phyloP scores from a whole-genome alignment of 805 yeast species.

The Saccharomyces jurei region DNA sequence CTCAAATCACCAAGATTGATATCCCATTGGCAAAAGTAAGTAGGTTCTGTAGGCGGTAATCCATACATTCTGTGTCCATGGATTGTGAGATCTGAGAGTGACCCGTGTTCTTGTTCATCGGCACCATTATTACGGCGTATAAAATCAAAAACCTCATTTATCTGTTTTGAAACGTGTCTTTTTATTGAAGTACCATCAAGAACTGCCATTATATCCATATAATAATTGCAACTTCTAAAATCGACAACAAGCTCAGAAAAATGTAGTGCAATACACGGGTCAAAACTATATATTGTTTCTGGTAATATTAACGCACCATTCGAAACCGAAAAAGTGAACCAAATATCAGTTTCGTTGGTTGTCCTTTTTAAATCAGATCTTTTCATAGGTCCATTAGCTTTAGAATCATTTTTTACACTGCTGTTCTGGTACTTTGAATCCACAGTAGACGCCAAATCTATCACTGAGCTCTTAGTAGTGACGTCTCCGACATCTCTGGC shows the following conservation, averaged over 20 bases:
- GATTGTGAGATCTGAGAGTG: constrained; percentile 42
- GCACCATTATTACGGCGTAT: constrained; percentile 24
- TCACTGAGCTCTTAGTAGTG: constrained; percentile 3
- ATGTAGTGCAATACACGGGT: constrained; percentile 51
- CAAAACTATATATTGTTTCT: constrained; percentile 54
- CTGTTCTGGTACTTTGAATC: neutral
- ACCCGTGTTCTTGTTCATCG: constrained; percentile 14
- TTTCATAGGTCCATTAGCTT: constrained; percentile 4
- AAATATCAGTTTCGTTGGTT: constrained; percentile 70
- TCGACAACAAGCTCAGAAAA: constrained; percentile 68
- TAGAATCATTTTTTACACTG: neutral
- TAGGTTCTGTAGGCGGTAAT: constrained; percentile 77
- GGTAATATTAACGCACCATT: constrained; percentile 73
- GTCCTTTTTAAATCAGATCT: constrained; percentile 33
- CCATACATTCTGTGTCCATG: constrained; percentile 95
- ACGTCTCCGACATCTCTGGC: constrained; percentile 4
- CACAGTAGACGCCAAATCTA: constrained; percentile 1
- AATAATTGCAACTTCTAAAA: constrained; percentile 79
- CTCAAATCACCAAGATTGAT: constrained; percentile 54
- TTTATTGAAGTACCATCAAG: constrained; percentile 13
- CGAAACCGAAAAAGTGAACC: constrained; percentile 60
- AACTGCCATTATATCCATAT: constrained; percentile 84
- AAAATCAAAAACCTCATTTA: constrained; percentile 19
- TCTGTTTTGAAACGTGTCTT: constrained; percentile 8
- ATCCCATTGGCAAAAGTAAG: constrained; percentile 88